Evolutionary conservation across 2,329 filamentous ascomycete species (phyloP), one percentile per base, ranked within the genome.

Genomic region (Diaporthe velutina): DNA sequence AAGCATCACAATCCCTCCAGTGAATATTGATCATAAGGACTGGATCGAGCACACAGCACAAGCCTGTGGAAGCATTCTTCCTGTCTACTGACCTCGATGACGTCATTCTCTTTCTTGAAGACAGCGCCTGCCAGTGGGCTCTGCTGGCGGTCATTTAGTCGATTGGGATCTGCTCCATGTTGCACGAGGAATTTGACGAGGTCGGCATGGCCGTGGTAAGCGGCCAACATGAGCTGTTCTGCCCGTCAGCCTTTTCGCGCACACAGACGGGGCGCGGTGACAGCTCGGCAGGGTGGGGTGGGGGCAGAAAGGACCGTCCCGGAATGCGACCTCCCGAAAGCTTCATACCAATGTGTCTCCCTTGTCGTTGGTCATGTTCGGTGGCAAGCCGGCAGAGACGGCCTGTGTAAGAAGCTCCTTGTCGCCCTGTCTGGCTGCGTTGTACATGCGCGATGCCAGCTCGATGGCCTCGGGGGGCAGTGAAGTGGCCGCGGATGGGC

Each of bases 281-380:
- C 50, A 12, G 5, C 10, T 7, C 52, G 17, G 35, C 38, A 42
- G 35, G 42, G 17, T 19, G 30, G 8, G 15, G 25, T 19, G 12
- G 9, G 15, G n/a, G 38, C n/a, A n/a, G 5, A 25, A 28, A 33
- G 35, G 57, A 13, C 10, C 28, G 40, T 12, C 25, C 28, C 19
- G 19, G 67, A 12, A 57, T 45, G 48, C 42, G 30, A 52, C 61
- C 28, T 64, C 45, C 5, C 28, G 7, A 25, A 48, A 50, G 61
- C 42, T 35, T 67, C 86, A 57, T 85, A 91, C 89, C 75, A 95
- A 82, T n/a, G 90, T 93, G 80, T 95, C 93, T 66, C 93, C 93
- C 77, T 93, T 92, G 67, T 93, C 89, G 79, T 95, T 94, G 30
- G 92, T 94, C 82, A 95, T 85, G 79, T 94, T 94, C 1, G 89